Base-by-base conservation (phyloP, 2,329 filamentous ascomycete genomes). In the Ilyonectria sp. region DNA sequence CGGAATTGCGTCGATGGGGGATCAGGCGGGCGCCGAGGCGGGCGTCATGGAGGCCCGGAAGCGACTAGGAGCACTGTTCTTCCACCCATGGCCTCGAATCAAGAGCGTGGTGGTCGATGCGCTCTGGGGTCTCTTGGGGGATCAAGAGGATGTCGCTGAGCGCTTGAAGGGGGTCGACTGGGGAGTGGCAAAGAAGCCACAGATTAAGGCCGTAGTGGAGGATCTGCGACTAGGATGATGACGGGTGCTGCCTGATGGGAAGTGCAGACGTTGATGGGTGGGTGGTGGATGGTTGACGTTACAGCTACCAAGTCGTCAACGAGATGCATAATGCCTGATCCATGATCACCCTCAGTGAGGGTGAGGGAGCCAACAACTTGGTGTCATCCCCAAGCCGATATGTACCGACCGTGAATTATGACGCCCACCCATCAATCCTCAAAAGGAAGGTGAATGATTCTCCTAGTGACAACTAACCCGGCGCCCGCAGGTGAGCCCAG, bases 81-180 rank as follows among this genome's bases (percentile, higher is more conserved):
- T 90, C 64, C 95, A 97, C 82, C 93, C 94, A 1, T 97, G 94
- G 85, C 94, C 95, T 6, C 88, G 89, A 75, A 90, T 97, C 72
- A 82, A 91, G 67, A 87, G 80, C 67, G 78, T 84, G 52, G 89
- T 89, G 17, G 85, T 89, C 5, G 90, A 92, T 72, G 88, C 89
- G 79, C 77, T 92, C 37, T 92, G 87, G 87, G 81, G 78, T 19
- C 71, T 87, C 63, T 71, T 82, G 33, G 77, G 76, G 8, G 78
- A 76, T 10, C 64, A 71, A 26, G 78, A 71, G 15, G 72, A 75
- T 57, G 69, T 70, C 9, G 78, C 73, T 19, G 73, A 78, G 63
- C 77, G 72, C 60, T 75, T 90, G 69, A 84, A 85, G 74, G 82
- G 88, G 6, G 81, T 88, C 13, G 88, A 91, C 73, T 92, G 89